Conservation (phyloP, 257 asterid species). For the Nicotiana attenuata region DNA sequence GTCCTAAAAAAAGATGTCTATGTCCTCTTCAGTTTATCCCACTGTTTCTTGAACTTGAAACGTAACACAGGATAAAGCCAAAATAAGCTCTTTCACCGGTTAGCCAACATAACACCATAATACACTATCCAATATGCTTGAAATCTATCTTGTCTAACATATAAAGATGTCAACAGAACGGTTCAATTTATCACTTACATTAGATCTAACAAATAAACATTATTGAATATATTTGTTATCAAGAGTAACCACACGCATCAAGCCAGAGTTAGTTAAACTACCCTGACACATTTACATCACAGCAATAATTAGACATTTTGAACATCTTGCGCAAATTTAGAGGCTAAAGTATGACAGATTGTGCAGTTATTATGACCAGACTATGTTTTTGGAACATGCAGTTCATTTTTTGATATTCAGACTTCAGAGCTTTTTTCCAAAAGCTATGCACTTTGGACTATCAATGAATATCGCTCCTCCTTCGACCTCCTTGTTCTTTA, state of each 20-base stretch:
- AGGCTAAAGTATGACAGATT: not conserved
- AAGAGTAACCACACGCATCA: not conserved
- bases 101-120: not conserved
- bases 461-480: not conserved
- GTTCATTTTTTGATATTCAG: not conserved
- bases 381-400: not conserved
- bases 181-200: not conserved
- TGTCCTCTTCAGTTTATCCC: not conserved
- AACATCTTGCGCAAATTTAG: not conserved
- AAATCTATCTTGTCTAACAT: not conserved
- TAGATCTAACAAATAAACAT: not conserved
- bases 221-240: not conserved
- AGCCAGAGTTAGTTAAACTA: conserved; percentile 4
- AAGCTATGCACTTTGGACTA: not conserved
- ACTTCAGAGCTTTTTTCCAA: not conserved
- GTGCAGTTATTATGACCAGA: not conserved
- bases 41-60: not conserved
- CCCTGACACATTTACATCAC: not conserved
- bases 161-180: not conserved
- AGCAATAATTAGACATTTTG: not conserved
- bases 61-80: not conserved
- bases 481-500: not conserved
- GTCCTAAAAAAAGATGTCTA: too few relatives aligned
- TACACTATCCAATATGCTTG: not conserved
- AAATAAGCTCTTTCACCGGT: not conserved